These are phyloP conservation scores for Cucumis hystrix DNA, from an alignment of 306 rosid species.

Conservation along the genomic window DNA sequence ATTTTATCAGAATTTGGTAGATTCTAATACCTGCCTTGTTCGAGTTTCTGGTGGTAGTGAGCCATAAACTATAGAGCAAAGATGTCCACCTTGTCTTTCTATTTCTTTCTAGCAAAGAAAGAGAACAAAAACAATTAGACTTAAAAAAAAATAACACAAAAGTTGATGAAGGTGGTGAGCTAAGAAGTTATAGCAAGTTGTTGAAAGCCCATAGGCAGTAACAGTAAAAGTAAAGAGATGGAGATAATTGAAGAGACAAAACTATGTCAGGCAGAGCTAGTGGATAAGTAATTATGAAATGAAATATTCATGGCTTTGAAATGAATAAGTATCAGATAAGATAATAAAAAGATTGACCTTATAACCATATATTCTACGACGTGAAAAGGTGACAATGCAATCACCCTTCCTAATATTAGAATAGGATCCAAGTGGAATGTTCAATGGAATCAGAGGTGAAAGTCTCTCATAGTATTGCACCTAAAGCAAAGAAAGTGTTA, in stretches of 20 bases:
- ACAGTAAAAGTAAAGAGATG: not conserved
- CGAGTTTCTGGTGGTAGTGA: conserved; percentile 96
- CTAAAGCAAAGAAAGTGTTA: conserved; percentile 25
- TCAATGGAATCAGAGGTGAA: conserved; percentile 69
- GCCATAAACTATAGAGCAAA: conserved; percentile 94
- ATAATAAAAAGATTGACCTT: conserved; percentile 40
- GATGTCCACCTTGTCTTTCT: conserved; percentile 58
- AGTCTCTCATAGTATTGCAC: conserved; percentile 65
- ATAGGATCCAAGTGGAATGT: conserved; percentile 65
- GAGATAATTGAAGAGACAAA: not conserved
- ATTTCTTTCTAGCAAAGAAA: conserved; percentile 44
- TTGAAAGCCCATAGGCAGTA: not conserved
- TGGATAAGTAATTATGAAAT: not conserved
- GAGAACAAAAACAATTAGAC: not conserved
- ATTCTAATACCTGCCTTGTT: conserved; percentile 73
- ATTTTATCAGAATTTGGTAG: conserved; percentile 8
- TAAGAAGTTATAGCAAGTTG: not conserved
- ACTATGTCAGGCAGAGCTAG: not conserved
- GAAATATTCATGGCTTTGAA: not conserved
- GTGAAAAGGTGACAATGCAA: conserved; percentile 85
- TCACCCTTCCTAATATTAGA: conserved; percentile 66
- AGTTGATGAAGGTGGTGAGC: not conserved
- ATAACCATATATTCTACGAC: conserved; percentile 39
- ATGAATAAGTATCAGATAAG: not conserved
- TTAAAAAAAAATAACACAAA: not conserved